Evolutionary conservation across 768 basidiomycete species (phyloP).

Genomic region (Cystofilobasidium bisporidii): DNA sequence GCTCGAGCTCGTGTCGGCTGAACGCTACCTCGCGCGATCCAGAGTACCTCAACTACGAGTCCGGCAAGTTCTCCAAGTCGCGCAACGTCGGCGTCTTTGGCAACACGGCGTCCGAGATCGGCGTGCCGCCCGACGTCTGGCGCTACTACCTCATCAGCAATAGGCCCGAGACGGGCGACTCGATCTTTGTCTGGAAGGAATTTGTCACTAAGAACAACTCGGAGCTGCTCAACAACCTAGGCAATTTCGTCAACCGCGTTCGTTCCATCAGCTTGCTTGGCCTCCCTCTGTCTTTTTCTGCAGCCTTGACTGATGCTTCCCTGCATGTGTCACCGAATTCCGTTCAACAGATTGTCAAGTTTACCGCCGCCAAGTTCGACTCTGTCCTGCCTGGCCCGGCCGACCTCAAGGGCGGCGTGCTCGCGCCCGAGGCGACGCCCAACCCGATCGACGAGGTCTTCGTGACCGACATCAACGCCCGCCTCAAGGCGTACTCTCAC

Average conservation of each 20-base stretch:
- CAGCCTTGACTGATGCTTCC: background rate
- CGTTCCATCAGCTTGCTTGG: background rate
- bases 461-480: slow-evolving; percentile 63
- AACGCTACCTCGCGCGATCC: slow-evolving; percentile 9
- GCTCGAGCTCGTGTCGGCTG: background rate
- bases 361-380: slow-evolving; percentile 74
- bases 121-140: slow-evolving; percentile 90
- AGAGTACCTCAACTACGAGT: slow-evolving; percentile 98
- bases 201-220: slow-evolving; percentile 89
- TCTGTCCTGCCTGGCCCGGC: slow-evolving; percentile 68
- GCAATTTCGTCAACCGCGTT: slow-evolving; percentile 90
- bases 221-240: slow-evolving; percentile 88
- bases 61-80: slow-evolving; percentile 97
- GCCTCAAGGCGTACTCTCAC: slow-evolving; percentile 68
- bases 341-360: slow-evolving; percentile 57
- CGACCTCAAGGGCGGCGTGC: slow-evolving; percentile 59
- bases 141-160: slow-evolving; percentile 88
- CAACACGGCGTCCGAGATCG: slow-evolving; percentile 83
- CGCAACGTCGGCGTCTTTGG: slow-evolving; percentile 95
- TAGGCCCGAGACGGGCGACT: slow-evolving; percentile 84
- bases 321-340: too few species aligned
- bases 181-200: slow-evolving; percentile 94
- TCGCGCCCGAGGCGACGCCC: slow-evolving; percentile 48
- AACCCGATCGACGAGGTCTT: slow-evolving; percentile 54
- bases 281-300: background rate